Percentiles rank a stretch among this genome's conserved stretches.
Evolutionary conservation across 257 asterid genomes (phyloP).

Genomic region (Penstemon eatonii): DNA sequence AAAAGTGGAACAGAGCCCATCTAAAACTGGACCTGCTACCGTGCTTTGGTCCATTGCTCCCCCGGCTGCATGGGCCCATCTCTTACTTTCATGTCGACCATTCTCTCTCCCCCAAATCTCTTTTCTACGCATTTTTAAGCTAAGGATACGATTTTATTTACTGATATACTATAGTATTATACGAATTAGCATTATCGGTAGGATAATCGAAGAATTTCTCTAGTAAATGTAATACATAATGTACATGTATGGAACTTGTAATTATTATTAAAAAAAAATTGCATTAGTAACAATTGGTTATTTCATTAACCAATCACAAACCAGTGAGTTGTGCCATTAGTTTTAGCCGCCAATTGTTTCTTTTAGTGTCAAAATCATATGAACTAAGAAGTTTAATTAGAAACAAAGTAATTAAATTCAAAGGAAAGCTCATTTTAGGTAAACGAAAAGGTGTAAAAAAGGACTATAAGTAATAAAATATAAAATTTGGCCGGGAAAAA

Average conservation of each 20-base stretch:
- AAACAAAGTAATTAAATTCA: background rate
- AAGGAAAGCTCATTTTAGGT: conserved; percentile 19
- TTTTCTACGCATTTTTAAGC: background rate
- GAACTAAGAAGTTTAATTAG: background rate
- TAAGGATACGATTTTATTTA: too few relatives aligned
- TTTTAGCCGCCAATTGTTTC: conserved; percentile 36
- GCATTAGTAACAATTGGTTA: too few relatives aligned
- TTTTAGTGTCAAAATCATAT: conserved; percentile 28
- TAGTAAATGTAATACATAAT: too few relatives aligned
- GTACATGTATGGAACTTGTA: too few relatives aligned
- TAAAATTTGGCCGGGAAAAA: conserved; percentile 4
- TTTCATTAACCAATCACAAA: conserved; percentile 1
- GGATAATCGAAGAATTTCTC: too few relatives aligned
- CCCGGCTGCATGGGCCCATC: conserved; percentile 44
- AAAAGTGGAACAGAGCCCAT: conserved; percentile 39
- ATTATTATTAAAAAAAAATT: too few relatives aligned
- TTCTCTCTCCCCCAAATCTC: conserved; percentile 13
- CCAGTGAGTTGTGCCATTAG: conserved; percentile 43
- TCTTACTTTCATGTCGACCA: conserved; percentile 42
- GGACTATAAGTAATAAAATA: background rate
- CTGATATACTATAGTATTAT: too few relatives aligned
- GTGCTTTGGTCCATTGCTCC: conserved; percentile 43
- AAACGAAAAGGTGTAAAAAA: background rate
- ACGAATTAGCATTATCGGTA: too few relatives aligned
- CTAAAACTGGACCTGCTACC: conserved; percentile 36